These are phyloP conservation scores for Irpex rosettiformis DNA, from an alignment of 1,284 basidiomycete genomes.

Conservation along the genomic window DNA sequence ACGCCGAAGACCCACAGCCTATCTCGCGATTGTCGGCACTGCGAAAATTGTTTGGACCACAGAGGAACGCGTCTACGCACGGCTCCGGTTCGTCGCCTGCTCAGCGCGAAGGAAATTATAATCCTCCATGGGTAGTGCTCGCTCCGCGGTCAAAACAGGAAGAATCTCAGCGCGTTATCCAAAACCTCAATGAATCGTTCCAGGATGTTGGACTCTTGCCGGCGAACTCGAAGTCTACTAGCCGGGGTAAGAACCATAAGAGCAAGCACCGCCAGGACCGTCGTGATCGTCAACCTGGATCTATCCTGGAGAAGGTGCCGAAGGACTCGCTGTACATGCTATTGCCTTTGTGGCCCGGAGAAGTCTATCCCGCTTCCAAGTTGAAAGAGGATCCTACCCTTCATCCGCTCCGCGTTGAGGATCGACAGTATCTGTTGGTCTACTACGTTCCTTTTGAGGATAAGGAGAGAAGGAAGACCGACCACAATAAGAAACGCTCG, in stretches of 20 bases:
- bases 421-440: slow-evolving; percentile 68
- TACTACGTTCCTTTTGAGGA: slow-evolving; percentile 59
- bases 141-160: slow-evolving; percentile 62
- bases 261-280: slow-evolving; percentile 15
- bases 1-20: slow-evolving; percentile 23
- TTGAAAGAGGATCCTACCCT: slow-evolving; percentile 31
- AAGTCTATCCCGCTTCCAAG: slow-evolving; percentile 45
- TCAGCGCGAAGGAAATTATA: slow-evolving; percentile 26
- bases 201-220: slow-evolving; percentile 75
- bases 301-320: slow-evolving; percentile 60
- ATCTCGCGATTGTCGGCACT: slow-evolving; percentile 17
- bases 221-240: slow-evolving; percentile 31
- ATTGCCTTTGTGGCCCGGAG: slow-evolving; percentile 77
- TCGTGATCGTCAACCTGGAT: slow-evolving; percentile 30
- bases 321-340: slow-evolving; percentile 74
- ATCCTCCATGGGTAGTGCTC: slow-evolving; percentile 67
- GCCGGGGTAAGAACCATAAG: slow-evolving; percentile 25
- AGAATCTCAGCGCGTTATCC: slow-evolving; percentile 61
- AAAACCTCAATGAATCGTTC: slow-evolving; percentile 69
- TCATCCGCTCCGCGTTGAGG: slow-evolving; percentile 41
- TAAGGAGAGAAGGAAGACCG: slow-evolving; percentile 25
- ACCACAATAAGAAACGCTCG: slow-evolving; percentile 20
- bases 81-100: slow-evolving; percentile 16
- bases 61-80: slow-evolving; percentile 20
- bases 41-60: slow-evolving; percentile 25